Conservation (phyloP, 805 yeast species). For the Kuraishia hungarica region DNA sequence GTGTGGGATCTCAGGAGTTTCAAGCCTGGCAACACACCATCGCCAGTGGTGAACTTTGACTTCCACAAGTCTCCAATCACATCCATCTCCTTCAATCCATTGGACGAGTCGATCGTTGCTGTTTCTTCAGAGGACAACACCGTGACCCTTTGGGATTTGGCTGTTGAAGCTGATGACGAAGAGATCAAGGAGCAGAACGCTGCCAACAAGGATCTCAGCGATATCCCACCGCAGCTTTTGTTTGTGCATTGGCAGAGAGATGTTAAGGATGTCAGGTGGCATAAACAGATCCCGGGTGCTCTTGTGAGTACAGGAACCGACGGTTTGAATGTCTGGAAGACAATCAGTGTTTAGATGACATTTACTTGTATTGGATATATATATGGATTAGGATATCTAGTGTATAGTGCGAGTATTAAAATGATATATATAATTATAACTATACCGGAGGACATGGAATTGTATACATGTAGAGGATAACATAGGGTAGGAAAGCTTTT, state of each 20-base stretch:
- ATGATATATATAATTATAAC: no score
- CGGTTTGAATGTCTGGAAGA: conserved; percentile 93
- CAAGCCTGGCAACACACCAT: conserved; percentile 45
- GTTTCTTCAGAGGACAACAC: conserved; percentile 96
- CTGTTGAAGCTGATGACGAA: conserved; percentile 98
- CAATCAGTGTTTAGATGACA: conserved; percentile 67
- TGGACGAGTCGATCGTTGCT: conserved; percentile 92
- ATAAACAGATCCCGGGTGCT: conserved; percentile 92
- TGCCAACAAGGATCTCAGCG: conserved; percentile 72
- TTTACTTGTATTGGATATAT: no score
- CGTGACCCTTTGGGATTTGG: conserved; percentile 94
- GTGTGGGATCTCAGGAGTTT: conserved; percentile 95
- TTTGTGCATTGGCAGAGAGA: conserved; percentile 98
- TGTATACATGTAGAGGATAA: background rate
- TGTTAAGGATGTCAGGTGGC: conserved; percentile 98
- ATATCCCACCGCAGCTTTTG: conserved; percentile 89
- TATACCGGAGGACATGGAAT: conserved; percentile 3
- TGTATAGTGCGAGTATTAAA: background rate
- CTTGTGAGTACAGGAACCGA: conserved; percentile 92
- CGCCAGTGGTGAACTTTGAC: conserved; percentile 90
- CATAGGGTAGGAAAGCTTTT: no score
- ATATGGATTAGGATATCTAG: background rate
- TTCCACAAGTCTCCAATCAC: conserved; percentile 94
- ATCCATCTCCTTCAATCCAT: conserved; percentile 88
- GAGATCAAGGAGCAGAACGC: conserved; percentile 82